Base-by-base conservation (phyloP, 2,329 filamentous ascomycete genomes). In the Clonostachys sp. region DNA sequence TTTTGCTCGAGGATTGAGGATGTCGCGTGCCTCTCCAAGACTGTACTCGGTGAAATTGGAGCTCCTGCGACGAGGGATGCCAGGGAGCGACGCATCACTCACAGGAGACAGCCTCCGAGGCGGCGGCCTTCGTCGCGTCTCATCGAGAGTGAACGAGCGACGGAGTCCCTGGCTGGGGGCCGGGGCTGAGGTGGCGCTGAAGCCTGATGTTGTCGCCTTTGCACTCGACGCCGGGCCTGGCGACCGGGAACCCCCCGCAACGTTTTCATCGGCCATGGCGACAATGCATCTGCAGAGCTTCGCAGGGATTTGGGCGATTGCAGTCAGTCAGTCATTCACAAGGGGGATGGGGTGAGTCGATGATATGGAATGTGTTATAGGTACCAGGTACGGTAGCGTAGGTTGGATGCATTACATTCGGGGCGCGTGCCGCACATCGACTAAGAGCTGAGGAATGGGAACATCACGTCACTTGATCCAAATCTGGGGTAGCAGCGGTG, bases 1-100 rank as follows among this genome's bases (percentile, higher is more conserved):
- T 7, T 58, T 47, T 24, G 51, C 56, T 53, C 70, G 55, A 54
- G 81, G 68, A 67, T 84, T 61, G 73, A 92, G 70, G 24, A 94
- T 71, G 54, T 88, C 86, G 17, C 81, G 80, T 39, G 83, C 83
- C 64, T 89, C 86, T 48, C 75, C 81, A 13, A 89, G 60, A 53
- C 87, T 87, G 57, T 79, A 84, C 57, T 91, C 87, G 30, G 89
- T 94, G 52, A 95, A 80, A 43, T 83, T 83, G 35, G 89, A 94
- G 68, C 86, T 89, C 51, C 88, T 80, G 47, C 89, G 80, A 30
- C 81, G 78, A 41, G 51, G 48, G 44, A 52, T 55, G 18, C 58
- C 54, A 34, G 60, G 55, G 8, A 61, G 57, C 13, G 56, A 59
- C 14, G 36, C 14, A 39, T 39, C 14, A 30, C 24, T 30, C 18